phyloP scores from a whole-genome alignment of 345 rosid genomes.

The Aquilaria sinensis region DNA sequence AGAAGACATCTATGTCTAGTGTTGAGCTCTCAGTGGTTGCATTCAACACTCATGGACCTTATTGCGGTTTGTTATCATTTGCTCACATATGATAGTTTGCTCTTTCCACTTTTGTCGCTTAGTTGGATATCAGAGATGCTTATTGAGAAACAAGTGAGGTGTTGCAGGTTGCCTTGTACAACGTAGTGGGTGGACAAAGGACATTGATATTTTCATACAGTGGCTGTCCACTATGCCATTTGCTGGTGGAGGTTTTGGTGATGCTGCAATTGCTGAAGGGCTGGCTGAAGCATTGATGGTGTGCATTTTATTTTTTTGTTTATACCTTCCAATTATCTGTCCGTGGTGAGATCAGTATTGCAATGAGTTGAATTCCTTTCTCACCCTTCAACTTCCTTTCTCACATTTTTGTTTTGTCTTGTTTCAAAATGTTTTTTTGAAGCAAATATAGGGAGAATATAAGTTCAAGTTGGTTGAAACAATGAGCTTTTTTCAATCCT shows the following conservation, averaged over 20 bases:
- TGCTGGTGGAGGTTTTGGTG: constrained; percentile 89
- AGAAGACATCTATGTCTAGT: constrained; percentile 55
- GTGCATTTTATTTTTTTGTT: constrained; percentile 12
- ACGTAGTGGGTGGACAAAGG: constrained; percentile 93
- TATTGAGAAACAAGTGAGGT: neutral
- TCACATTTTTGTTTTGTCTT: no score
- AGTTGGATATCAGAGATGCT: neutral
- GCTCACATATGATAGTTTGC: neutral
- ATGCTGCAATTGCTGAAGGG: constrained; percentile 97
- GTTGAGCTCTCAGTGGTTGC: constrained; percentile 71
- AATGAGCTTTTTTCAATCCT: no score
- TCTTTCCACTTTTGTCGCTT: neutral
- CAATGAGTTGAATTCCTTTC: no score
- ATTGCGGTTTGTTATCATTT: constrained; percentile 39
- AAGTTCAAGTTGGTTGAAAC: no score
- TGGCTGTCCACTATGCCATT: constrained; percentile 79
- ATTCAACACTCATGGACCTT: constrained; percentile 79
- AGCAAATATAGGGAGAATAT: no score
- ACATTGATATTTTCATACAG: constrained; percentile 68
- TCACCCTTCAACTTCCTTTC: no score
- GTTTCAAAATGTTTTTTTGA: no score
- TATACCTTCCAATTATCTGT: no score
- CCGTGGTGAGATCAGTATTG: no score
- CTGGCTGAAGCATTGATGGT: constrained; percentile 97
- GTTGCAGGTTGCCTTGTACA: constrained; percentile 77